Evolutionary conservation across 2,329 filamentous ascomycete species (phyloP), one percentile per base, ranked within the genome.

Genomic region (Paraconiothyrium sp.): DNA sequence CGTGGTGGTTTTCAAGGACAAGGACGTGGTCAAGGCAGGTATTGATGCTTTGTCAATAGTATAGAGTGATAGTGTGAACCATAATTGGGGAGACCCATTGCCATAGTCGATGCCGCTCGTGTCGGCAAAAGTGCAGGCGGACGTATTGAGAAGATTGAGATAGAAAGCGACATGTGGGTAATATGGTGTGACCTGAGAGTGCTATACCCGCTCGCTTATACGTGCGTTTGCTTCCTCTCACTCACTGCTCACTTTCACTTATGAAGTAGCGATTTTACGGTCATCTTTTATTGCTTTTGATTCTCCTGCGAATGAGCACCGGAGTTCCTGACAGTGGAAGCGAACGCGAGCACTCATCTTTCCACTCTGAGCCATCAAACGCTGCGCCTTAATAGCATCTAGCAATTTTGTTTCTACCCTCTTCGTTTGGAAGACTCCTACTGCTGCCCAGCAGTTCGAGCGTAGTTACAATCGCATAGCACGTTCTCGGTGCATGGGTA

Each of bases 1-100:
- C 62, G 67, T 34, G 66, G 69, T 32, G 70, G 66, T 2, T 67
- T 62, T 51, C 63, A 67, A 46, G 62, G 63, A 6, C 65, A 63
- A 41, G 59, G 64, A 13, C 59, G 51, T 30, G 47, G 54, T 34
- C 57, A 55, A 3, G 44, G 49, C 34, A 49, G 61, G 13, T 54
- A 64, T 7, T 67, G 64, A 39, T 66, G 66, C 41, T 6, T 30
- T 27, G 34, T 13, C 13, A 30, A 24, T 13, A 16, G 3, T 5
- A 9, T 11, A 7, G 2, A 14, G 24, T 11, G 11, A 35, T 56
- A 10, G 24, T 24, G 22, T 32, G n/a, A 20, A 24, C 13, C 32
- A 4, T 37, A 11, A 10, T 6, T 27, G 24, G 20, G 5, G 43
- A 13, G 41, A 46, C 7, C 10, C 4, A 11, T 22, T n/a, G 20